Percentiles rank a stretch among this genome's conserved stretches.
phyloP scores from a whole-genome alignment of 495 filamentous ascomycete species.

The Penicillium arizonense region DNA sequence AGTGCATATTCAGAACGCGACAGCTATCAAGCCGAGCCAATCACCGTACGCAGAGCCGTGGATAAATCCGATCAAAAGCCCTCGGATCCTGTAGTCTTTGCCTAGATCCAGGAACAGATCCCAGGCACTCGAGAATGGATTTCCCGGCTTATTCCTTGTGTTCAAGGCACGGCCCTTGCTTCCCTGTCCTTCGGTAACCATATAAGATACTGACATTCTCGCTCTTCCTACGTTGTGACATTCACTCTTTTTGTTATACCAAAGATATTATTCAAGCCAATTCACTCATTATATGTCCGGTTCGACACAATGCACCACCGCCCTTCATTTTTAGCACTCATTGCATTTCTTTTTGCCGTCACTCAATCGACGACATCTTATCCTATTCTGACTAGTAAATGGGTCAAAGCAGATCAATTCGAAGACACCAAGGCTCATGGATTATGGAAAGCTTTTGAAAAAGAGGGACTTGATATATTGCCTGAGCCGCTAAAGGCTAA shows the following conservation, averaged over 20 bases:
- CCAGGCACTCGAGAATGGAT: neutral
- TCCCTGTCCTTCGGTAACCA: neutral
- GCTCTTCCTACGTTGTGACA: neutral
- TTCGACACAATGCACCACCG: neutral
- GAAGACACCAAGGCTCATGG: neutral
- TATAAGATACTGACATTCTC: neutral
- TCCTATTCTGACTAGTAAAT: conserved; percentile 15
- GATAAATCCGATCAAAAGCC: neutral
- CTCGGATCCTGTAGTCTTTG: neutral
- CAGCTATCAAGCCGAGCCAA: conserved; percentile 9
- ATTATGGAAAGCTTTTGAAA: conserved; percentile 11
- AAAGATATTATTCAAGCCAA: neutral
- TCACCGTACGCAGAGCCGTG: neutral
- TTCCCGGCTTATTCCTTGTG: neutral
- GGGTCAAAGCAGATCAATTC: conserved; percentile 5
- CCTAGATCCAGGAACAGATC: neutral
- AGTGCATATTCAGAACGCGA: conserved; percentile 12
- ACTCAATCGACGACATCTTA: conserved; percentile 10
- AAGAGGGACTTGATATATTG: neutral
- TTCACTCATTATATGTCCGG: neutral
- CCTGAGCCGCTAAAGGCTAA: neutral
- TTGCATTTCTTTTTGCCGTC: conserved; percentile 9
- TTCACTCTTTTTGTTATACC: neutral
- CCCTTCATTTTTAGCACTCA: conserved; percentile 3
- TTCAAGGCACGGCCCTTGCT: conserved; percentile 1